A percentile compares a stretch with the other conserved stretches of the same genome.
Conservation (phyloP, 2,329 filamentous ascomycete species). For the Paraphaeosphaeria minitans region DNA sequence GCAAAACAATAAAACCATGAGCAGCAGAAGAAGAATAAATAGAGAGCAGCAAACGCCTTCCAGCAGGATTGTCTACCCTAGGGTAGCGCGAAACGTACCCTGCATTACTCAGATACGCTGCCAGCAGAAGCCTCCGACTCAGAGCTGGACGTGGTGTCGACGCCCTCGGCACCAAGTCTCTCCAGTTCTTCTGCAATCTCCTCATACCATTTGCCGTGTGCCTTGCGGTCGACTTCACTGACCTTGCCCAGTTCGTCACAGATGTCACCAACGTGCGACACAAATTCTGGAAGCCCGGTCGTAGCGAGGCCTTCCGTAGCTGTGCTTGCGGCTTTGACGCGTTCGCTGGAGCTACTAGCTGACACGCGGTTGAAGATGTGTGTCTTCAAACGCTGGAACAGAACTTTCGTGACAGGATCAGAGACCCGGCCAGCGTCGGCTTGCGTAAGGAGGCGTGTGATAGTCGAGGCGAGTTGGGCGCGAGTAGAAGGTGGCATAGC, state of each 20-base stretch:
- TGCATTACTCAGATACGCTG: constrained; percentile 9
- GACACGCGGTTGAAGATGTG: constrained; percentile 70
- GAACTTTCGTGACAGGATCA: constrained; percentile 68
- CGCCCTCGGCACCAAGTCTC: constrained; percentile 38
- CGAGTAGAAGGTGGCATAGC: constrained; percentile 56
- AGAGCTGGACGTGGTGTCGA: constrained; percentile 33
- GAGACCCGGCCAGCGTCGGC: constrained; percentile 57
- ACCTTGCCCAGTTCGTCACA: constrained; percentile 70
- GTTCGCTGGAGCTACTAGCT: constrained; percentile 70
- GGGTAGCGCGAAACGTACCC: background rate
- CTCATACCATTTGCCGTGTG: constrained; percentile 75
- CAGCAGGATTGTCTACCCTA: background rate
- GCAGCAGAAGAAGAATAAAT: background rate
- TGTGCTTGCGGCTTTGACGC: constrained; percentile 70
- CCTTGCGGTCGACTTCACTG: constrained; percentile 68
- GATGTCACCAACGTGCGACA: constrained; percentile 69
- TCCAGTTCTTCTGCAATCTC: constrained; percentile 63
- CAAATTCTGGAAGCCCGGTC: constrained; percentile 75
- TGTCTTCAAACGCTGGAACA: constrained; percentile 69
- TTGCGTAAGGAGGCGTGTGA: constrained; percentile 58
- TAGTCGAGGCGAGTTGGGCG: constrained; percentile 50
- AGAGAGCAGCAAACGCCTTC: background rate
- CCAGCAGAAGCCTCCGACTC: constrained; percentile 25
- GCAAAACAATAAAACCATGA: background rate
- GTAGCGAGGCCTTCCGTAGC: constrained; percentile 72